A percentile compares a stretch with the other conserved stretches of the same genome.
Conservation (phyloP, 2,329 filamentous ascomycete species). For the Trichoderma simmonsii region DNA sequence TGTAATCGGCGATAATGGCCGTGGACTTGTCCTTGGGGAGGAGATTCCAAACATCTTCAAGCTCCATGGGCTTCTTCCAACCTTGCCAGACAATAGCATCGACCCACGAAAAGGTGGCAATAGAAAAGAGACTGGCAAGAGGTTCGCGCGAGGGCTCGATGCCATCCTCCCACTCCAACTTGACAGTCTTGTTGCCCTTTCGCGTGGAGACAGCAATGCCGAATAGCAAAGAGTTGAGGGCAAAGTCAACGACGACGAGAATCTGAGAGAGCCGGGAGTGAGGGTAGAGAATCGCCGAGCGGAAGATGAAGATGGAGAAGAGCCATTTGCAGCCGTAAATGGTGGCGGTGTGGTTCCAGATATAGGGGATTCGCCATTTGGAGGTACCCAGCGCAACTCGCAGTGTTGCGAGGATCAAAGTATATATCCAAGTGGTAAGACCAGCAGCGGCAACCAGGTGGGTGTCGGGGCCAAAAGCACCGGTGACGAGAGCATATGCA, state of each 20-base stretch:
- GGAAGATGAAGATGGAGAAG: conserved; percentile 71
- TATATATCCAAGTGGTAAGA: conserved; percentile 76
- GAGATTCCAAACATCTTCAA: conserved; percentile 89
- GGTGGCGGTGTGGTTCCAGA: conserved; percentile 90
- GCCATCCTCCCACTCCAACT: conserved; percentile 84
- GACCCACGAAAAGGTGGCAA: conserved; percentile 87
- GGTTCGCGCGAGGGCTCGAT: conserved; percentile 86
- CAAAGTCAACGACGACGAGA: conserved; percentile 71
- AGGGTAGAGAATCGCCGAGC: conserved; percentile 79
- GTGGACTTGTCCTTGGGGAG: conserved; percentile 84
- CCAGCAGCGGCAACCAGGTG: conserved; percentile 61
- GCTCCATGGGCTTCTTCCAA: conserved; percentile 78
- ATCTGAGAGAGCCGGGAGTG: conserved; percentile 59
- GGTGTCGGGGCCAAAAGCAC: conserved; percentile 57
- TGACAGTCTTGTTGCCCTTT: conserved; percentile 86
- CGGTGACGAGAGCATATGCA: conserved; percentile 58
- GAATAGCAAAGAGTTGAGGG: conserved; percentile 69
- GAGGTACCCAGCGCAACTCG: conserved; percentile 66
- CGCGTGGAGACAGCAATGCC: conserved; percentile 75
- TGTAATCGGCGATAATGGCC: conserved; percentile 74
- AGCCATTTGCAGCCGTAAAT: conserved; percentile 85
- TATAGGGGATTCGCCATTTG: conserved; percentile 63
- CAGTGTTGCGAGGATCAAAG: conserved; percentile 67
- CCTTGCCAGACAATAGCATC: conserved; percentile 86
- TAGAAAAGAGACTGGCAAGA: conserved; percentile 81